These are phyloP conservation scores for Trichoderma gracile DNA, from an alignment of 2,329 filamentous ascomycete genomes.

Conservation along the genomic window DNA sequence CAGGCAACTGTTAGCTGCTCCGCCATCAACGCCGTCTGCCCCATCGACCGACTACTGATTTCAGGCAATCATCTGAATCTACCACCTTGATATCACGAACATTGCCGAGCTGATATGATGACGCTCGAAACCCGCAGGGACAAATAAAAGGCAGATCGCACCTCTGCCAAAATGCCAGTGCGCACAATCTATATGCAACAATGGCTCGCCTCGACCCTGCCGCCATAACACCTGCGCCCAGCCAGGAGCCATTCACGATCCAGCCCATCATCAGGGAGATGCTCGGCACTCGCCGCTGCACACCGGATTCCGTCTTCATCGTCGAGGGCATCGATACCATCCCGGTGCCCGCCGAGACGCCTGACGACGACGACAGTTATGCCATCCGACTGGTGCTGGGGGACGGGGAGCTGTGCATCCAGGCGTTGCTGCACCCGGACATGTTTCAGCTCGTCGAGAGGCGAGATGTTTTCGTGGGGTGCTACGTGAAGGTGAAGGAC, in stretches of 20 bases:
- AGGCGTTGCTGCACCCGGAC: constrained; percentile 49
- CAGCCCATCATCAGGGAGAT: constrained; percentile 50
- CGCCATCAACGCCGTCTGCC: not conserved
- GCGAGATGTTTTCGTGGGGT: constrained; percentile 49
- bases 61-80: not conserved
- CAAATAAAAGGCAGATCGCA: not conserved
- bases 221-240: constrained; percentile 32
- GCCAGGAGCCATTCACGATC: constrained; percentile 34
- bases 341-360: constrained; percentile 33
- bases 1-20: not conserved
- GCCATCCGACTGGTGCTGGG: constrained; percentile 51
- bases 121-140: not conserved
- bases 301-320: constrained; percentile 51
- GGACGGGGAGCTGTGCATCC: constrained; percentile 56
- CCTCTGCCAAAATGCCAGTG: constrained; percentile 10
- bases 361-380: constrained; percentile 43
- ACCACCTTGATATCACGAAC: not conserved
- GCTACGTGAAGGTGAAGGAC: constrained; percentile 50
- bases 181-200: not conserved
- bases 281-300: constrained; percentile 50
- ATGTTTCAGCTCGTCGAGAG: constrained; percentile 52
- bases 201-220: constrained; percentile 35
- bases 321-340: constrained; percentile 48
- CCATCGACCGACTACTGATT: not conserved
- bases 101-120: not conserved